Evolutionary conservation across 2,329 filamentous ascomycete genomes (phyloP), one percentile per base, ranked within the genome.

Genomic region (Cladophialophora psammophila): DNA sequence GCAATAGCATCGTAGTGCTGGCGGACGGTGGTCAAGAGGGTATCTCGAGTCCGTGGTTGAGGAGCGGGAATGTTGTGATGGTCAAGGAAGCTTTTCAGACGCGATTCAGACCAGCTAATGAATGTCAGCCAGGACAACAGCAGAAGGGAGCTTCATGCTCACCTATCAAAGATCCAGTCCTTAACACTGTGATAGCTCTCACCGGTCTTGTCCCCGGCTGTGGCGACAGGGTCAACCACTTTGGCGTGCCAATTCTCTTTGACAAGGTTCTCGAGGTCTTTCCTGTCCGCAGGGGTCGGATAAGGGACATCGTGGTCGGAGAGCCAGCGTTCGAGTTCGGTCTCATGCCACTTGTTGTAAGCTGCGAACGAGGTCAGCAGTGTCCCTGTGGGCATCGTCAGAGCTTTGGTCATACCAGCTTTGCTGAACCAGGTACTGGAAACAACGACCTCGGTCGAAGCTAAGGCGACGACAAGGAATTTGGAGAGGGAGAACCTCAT

Each of bases 311-410:
- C 88, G 81, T 98, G 87, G 78, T 99, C 95, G 35, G 91, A 91
- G 58, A 99, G 88, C 95, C 95, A 99, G 75, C 94, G 88, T 83
- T 99, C 94, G 35, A 99, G 88, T 85, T 99, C 95, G 26, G 92
- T 96, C 84, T 98, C 90, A 75, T 98, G 94, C 95, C 95, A 99
- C 79, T 95, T 97, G 83, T 98, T 97, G 85, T 98, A 98, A 15
- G 90, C 94, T 97, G 76, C 57, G 60, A 53, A 78, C 72, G 65
- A 71, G 40, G 72, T 67, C 35, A 70, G 57, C 36, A 34, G 54
- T 8, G 45, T 20, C 12, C 57, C 15, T 45, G 13, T n/a, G 59
- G 18, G 64, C 54, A 65, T 42, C 45, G 18, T 45, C 15, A 34
- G 20, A 55, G 48, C 38, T 61, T 42, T 18, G 71, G 56, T 81